Conservation (phyloP, 768 basidiomycete species). For the Filobasidium wieringae region DNA sequence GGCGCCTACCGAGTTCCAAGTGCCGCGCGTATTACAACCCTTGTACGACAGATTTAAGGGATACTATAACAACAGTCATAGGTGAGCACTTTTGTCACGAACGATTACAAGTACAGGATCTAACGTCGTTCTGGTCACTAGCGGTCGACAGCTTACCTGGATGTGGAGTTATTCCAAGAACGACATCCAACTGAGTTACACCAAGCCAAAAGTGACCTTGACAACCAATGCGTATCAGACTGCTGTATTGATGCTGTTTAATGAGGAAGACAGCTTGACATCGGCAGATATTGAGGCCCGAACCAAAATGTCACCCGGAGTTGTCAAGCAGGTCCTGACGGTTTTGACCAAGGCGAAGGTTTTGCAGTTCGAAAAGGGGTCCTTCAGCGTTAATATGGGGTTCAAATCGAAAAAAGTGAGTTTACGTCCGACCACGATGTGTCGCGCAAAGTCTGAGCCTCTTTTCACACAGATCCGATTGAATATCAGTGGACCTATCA, state of each 20-base stretch:
- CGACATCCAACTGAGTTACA: constrained; percentile 84
- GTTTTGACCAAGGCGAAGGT: constrained; percentile 80
- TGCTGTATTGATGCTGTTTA: constrained; percentile 89
- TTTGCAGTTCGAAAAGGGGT: constrained; percentile 79
- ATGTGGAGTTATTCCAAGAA: constrained; percentile 97
- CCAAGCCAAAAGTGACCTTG: constrained; percentile 88
- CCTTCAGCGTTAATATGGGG: constrained; percentile 82
- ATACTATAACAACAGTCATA: constrained; percentile 88
- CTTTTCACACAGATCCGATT: constrained; percentile 53
- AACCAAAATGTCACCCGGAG: constrained; percentile 49
- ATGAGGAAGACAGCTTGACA: constrained; percentile 74
- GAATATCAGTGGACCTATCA: constrained; percentile 81
- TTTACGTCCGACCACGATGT: background rate
- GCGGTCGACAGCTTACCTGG: constrained; percentile 89
- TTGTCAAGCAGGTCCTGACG: constrained; percentile 50
- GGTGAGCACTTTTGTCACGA: constrained; percentile 31
- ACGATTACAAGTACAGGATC: background rate
- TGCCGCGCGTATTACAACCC: constrained; percentile 73
- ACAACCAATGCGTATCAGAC: constrained; percentile 93
- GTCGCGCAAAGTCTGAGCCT: background rate
- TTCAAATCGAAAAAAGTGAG: constrained; percentile 74
- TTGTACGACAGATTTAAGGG: constrained; percentile 83
- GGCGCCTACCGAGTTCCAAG: constrained; percentile 66
- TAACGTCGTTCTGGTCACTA: background rate
- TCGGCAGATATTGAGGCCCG: constrained; percentile 66